Percentiles rank a stretch among this genome's conserved stretches.
Evolutionary conservation across 495 filamentous ascomycete genomes (phyloP).

Genomic region (Venustampulla echinocandica): DNA sequence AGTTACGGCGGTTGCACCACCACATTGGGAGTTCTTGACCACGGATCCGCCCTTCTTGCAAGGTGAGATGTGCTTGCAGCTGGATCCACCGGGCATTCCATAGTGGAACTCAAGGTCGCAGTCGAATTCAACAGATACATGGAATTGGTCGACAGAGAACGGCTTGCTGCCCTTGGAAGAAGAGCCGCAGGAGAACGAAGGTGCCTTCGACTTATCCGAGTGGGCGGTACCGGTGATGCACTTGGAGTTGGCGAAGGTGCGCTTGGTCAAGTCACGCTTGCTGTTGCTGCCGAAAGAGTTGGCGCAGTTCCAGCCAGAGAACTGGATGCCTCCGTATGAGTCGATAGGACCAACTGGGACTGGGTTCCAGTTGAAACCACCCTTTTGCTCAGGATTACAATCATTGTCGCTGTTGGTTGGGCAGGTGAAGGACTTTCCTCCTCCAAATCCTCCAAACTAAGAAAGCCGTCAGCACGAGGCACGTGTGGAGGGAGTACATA

Average conservation of each 20-base stretch:
- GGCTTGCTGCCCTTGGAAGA: conserved; percentile 37
- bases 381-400: conserved; percentile 56
- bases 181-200: conserved; percentile 41
- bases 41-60: conserved; percentile 58
- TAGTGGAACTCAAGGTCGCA: conserved; percentile 75
- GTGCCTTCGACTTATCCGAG: conserved; percentile 38
- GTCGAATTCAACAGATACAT: conserved; percentile 64
- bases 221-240: conserved; percentile 54
- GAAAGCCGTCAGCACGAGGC: too few species aligned
- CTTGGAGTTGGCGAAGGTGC: conserved; percentile 43
- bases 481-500: too few species aligned
- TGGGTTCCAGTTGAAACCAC: conserved; percentile 63
- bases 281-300: conserved; percentile 39
- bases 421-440: conserved; percentile 52
- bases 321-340: conserved; percentile 62
- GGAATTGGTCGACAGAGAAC: conserved; percentile 70
- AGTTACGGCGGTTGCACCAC: conserved; percentile 73
- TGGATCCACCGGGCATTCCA: conserved; percentile 67
- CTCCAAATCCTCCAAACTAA: conserved; percentile 41
- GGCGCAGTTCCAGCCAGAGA: conserved; percentile 59
- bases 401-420: conserved; percentile 70
- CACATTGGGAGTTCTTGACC: conserved; percentile 78
- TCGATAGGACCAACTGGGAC: conserved; percentile 54
- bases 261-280: conserved; percentile 38
- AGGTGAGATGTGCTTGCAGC: conserved; percentile 61